Evolutionary conservation across 495 filamentous ascomycete genomes (phyloP).

Genomic region (Aspergillus bridgeri): DNA sequence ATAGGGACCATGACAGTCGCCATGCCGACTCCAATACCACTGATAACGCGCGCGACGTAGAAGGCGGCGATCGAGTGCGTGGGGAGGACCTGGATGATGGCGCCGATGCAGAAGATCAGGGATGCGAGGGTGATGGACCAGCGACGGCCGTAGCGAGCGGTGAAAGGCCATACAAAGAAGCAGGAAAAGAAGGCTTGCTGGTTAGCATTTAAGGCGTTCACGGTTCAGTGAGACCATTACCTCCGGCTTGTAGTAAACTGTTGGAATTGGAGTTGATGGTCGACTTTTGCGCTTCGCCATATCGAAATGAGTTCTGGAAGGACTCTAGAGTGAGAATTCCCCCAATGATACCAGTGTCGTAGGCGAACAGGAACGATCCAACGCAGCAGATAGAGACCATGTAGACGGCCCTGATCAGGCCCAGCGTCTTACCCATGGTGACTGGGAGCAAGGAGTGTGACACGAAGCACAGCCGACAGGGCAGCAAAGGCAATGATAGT

Average conservation of each 20-base stretch:
- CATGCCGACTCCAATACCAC: constrained; percentile 53
- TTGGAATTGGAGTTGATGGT: constrained; percentile 34
- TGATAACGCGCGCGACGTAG: constrained; percentile 49
- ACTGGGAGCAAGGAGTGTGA: too few species aligned
- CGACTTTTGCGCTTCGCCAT: constrained; percentile 22
- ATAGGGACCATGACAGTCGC: constrained; percentile 53
- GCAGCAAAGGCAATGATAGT: too few species aligned
- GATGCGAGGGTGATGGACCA: constrained; percentile 41
- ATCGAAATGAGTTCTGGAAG: constrained; percentile 34
- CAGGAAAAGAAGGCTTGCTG: constrained; percentile 20
- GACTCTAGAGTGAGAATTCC: constrained; percentile 35
- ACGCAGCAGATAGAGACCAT: constrained; percentile 18
- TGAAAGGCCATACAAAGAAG: constrained; percentile 18
- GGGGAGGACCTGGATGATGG: constrained; percentile 39
- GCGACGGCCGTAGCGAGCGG: constrained; percentile 37
- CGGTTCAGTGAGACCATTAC: background rate
- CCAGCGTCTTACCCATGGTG: constrained; percentile 15
- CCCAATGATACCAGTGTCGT: constrained; percentile 36
- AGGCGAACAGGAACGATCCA: constrained; percentile 35
- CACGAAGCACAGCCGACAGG: too few species aligned
- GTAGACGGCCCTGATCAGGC: constrained; percentile 11
- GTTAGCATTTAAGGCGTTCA: background rate
- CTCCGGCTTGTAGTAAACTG: constrained; percentile 17
- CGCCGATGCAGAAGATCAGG: constrained; percentile 41
- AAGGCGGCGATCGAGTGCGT: constrained; percentile 44